Base-by-base conservation (phyloP, 1,284 basidiomycete species). In the Apiotrichum montevideense region DNA sequence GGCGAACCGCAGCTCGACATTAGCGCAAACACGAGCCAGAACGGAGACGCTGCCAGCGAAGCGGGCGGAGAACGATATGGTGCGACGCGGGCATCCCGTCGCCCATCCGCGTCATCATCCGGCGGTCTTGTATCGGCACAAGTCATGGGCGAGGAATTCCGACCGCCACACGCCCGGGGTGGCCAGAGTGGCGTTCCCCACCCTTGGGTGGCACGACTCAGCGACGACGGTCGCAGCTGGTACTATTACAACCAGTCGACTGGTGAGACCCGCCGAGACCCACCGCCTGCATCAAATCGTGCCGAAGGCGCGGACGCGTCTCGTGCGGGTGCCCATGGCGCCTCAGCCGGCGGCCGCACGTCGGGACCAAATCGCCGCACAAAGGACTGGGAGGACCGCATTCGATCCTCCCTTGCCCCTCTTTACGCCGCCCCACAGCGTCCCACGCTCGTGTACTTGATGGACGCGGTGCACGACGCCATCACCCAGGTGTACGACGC, bases 191-290 rank as follows among this genome's bases (percentile, higher is more conserved):
- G 86, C 83, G 59, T 73, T 6, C 87, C 87, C 33, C 84, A 87
- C 62, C 86, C 85, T 7, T 94, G 91, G 91, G 77, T 85, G 21
- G 83, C 83, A 62, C 84, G 85, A 50, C 79, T 90, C 49, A 86
- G 86, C 29, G 88, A 92, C 66, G 90, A 94, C 67, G 90, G 90
- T n/a, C 78, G 84, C 71, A 83, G 85, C 1, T 88, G 87, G 73
- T 90, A 84, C 72, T 93, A 89, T 73, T 75, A 82, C 71, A 92
- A 94, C 78, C 84, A 82, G 63, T 68, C 81, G 14, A 87, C 86
- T 54, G 86, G 87, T 29, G 79, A 84, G 58, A 84, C 82, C 1
- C 77, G 83, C 39, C 85, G 86, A 52, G 65, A 72, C 33, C 60
- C 62, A 6, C 71, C 61, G 3, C 35, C 53, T 33, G 35, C 46